These are phyloP conservation scores for Fraxinus excelsior DNA, from an alignment of 257 asterid genomes.

Conservation along the genomic window DNA sequence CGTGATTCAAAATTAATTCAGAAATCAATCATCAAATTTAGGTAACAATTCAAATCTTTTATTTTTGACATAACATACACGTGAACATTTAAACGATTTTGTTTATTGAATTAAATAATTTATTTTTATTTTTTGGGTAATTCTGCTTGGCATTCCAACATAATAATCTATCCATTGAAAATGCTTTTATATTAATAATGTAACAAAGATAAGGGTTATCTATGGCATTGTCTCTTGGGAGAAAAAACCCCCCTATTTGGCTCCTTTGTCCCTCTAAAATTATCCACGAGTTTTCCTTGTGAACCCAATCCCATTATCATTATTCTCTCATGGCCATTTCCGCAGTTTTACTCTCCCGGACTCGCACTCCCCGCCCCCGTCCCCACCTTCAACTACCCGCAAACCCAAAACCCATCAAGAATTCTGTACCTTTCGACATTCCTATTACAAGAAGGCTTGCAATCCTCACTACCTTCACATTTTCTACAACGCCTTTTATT, in stretches of 20 bases:
- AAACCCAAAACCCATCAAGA: constrained; percentile 18
- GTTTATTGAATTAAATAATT: too few relatives aligned
- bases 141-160: too few relatives aligned
- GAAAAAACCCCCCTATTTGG: not conserved
- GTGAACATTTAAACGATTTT: too few relatives aligned
- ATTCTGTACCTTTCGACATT: not conserved
- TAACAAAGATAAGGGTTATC: too few relatives aligned
- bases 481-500: constrained; percentile 40
- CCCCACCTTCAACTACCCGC: constrained; percentile 32
- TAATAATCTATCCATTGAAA: too few relatives aligned
- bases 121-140: too few relatives aligned
- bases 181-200: too few relatives aligned
- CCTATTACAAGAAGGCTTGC: constrained; percentile 52
- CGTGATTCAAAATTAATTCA: too few relatives aligned
- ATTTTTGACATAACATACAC: too few relatives aligned
- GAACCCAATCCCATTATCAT: constrained; percentile 27
- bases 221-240: too few relatives aligned
- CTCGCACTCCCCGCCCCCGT: constrained; percentile 32
- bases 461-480: constrained; percentile 39
- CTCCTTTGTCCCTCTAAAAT: not conserved
- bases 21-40: too few relatives aligned
- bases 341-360: constrained; percentile 37
- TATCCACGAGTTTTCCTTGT: not conserved
- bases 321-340: constrained; percentile 37
- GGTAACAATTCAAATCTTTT: too few relatives aligned